Conservation (phyloP, 345 rosid species). For the Turnera subulata region DNA sequence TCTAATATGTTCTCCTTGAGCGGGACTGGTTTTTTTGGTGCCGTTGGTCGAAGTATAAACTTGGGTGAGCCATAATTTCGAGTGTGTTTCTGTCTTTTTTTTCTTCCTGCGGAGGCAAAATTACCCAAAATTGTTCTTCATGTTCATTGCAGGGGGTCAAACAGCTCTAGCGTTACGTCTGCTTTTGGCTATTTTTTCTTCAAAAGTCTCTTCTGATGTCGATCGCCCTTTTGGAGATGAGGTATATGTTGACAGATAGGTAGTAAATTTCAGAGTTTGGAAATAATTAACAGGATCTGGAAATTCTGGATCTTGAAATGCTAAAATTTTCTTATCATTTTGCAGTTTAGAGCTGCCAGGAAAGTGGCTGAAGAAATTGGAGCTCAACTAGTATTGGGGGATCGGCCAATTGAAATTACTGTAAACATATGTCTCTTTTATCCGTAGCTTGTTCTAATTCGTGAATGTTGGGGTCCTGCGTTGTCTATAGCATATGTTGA, state of each 20-base stretch:
- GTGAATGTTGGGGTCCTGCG: too few species aligned
- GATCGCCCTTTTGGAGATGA: constrained; percentile 82
- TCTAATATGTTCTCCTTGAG: constrained; percentile 66
- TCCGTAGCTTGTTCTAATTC: too few species aligned
- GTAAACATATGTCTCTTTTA: constrained; percentile 26
- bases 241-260: constrained; percentile 40
- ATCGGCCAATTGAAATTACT: constrained; percentile 84
- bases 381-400: constrained; percentile 86
- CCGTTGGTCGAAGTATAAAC: constrained; percentile 78
- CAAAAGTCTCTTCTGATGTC: constrained; percentile 65
- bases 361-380: constrained; percentile 74
- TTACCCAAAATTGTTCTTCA: constrained; percentile 7
- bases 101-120: constrained; percentile 3
- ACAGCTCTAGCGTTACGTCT: constrained; percentile 80
- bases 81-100: constrained; percentile 1
- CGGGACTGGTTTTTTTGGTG: constrained; percentile 77
- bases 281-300: not conserved
- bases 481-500: too few species aligned
- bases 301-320: constrained; percentile 1
- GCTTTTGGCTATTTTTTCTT: constrained; percentile 78
- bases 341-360: constrained; percentile 84
- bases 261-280: not conserved
- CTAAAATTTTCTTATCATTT: constrained; percentile 1
- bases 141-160: constrained; percentile 59
- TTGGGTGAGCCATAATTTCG: constrained; percentile 45